Base-by-base conservation (phyloP, 371 early-diverging fungal species). In the Dipsacomyces acuminosporus region DNA sequence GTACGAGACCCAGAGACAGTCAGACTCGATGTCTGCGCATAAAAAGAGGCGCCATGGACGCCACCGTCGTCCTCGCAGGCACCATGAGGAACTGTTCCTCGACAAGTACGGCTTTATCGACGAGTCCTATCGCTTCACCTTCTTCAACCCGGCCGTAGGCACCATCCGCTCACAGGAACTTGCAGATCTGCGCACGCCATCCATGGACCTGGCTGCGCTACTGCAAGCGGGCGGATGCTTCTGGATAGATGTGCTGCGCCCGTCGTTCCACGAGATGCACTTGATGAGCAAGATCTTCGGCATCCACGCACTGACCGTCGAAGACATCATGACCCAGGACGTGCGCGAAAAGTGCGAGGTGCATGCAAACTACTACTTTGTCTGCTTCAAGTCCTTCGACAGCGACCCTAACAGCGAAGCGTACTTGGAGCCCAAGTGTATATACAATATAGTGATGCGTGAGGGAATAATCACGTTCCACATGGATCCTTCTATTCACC, bases 271-370 rank as follows among this genome's bases (percentile, higher is more conserved):
- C 20, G 96, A 95, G 62, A 88, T 95, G 82, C 64, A 81, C 19
- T 61, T 76, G 13, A 54, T 91, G 20, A 82, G 84, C 56, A 80
- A 82, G 73, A 73, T 80, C 6, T 87, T 89, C 45, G 75, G 74
- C 49, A 83, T 96, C 25, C 96, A 96, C 59, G 93, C 96, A 18
- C 69, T 96, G 41, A 94, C 94, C 0, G 80, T 81, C 20, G 94
- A 96, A 74, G 96, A 94, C 56, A 90, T 96, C 51, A 81, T 83
- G 59, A 89, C 87, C 48, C 86, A 93, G 61, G 96, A 95, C 42
- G 45, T 80, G 23, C 80, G 96, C 5, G 95, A 94, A 65, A 96
- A 96, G 62, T 91, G 91, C 60, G 95, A 95, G 63, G 80, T 89
- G 15, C 94, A 91, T 53, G 73, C 81, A 20, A 86, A 86, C 51